Percentiles rank a stretch among this genome's conserved stretches.
Evolutionary conservation across 2,329 filamentous ascomycete species (phyloP).

Genomic region (Alternaria consortialis): DNA sequence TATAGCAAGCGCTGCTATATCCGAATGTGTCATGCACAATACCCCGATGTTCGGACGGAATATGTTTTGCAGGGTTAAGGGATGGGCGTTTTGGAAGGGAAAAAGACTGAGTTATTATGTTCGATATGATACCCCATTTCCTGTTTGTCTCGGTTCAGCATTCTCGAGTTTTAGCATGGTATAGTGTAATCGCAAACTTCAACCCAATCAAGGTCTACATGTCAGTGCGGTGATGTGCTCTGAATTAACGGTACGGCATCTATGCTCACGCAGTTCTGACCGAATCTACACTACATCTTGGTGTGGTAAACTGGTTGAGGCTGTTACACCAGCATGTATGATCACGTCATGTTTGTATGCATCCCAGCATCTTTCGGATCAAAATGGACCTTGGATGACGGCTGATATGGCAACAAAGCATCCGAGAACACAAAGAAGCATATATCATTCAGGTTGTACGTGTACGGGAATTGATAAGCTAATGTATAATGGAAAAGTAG

Average conservation of each 20-base stretch:
- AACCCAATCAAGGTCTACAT: not conserved
- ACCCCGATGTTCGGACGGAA: not conserved
- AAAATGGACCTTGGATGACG: too few species aligned
- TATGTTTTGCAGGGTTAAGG: not conserved
- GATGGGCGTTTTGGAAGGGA: not conserved
- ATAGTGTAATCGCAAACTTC: not conserved
- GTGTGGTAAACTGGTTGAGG: not conserved
- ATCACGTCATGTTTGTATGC: not conserved
- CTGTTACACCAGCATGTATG: not conserved
- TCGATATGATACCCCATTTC: constrained; percentile 2
- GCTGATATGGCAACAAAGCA: too few species aligned
- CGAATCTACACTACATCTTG: not conserved
- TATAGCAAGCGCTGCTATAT: too few species aligned
- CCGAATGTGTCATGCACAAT: too few species aligned
- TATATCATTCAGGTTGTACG: too few species aligned
- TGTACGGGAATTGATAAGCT: too few species aligned
- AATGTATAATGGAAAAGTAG: too few species aligned
- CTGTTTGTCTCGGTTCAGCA: not conserved
- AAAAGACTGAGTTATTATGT: not conserved
- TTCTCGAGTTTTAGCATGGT: not conserved
- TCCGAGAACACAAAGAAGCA: too few species aligned
- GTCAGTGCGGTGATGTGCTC: not conserved
- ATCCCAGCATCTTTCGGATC: too few species aligned
- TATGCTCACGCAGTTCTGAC: not conserved
- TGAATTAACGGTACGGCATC: not conserved